Base-by-base conservation (phyloP, 2,329 filamentous ascomycete genomes). In the Phyllosticta ampelicida region DNA sequence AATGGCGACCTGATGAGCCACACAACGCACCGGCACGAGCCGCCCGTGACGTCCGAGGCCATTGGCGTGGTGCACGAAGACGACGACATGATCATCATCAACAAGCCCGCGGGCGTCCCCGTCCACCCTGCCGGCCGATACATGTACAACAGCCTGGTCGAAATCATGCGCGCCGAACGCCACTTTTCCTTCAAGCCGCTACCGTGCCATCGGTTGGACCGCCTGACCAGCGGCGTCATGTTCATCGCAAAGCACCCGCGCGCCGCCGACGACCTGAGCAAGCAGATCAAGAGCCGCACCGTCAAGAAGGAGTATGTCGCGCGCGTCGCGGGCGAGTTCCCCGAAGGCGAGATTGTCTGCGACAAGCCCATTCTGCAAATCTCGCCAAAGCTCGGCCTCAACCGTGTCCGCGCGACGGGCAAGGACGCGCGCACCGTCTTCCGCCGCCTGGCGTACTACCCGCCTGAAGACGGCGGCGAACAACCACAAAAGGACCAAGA, bases 251-350 rank as follows among this genome's bases (percentile, higher is more conserved):
- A 99, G 74, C 85, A 89, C 62, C 79, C 85, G 44, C 82, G 84
- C 66, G 89, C 88, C 0, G 92, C 94, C 0, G 89, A 92, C 63
- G 78, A 79, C 29, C 80, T 99, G 64, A 84, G 86, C 57, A 75
- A 79, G 49, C 87, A 96, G 71, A 89, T 99, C 60, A 82, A 84
- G 63, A 81, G 81, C 5, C 81, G 94, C 36, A 92, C 86, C 0
- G 89, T 99, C 44, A 85, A 90, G 65, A 99, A 99, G 71, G 94
- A 99, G 71, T 99, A 99, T 67, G 79, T 99, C 21, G 92, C 92
- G 2, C 82, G 94, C 48, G 94, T 97, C 9, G 87, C 88, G 63
- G 94, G 94, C 54, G 82, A 89, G 66, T 99, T 99, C 66, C 92
- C 94, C 0, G 89, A 94, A 61, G 91, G 89, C 54, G 89, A 96